Base-by-base conservation (phyloP, 2,329 filamentous ascomycete genomes). In the Ceratocystis alfenasii region DNA sequence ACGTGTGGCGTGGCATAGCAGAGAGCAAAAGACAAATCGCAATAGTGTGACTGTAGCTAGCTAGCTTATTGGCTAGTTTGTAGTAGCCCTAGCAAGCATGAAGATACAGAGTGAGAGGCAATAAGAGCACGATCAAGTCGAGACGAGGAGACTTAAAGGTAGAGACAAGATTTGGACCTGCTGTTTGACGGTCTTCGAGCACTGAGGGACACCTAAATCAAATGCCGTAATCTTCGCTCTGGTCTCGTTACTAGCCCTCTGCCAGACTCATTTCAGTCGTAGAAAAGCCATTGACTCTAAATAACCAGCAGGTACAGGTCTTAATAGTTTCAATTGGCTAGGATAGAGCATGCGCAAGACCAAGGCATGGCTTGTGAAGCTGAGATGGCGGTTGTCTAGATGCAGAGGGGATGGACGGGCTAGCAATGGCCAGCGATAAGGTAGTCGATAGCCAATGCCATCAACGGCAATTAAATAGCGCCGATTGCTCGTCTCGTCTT, bases 21-120 rank as follows among this genome's bases (percentile, higher is more conserved):
- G 48, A 53, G 48, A 28, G 20, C 22, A n/a, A 44, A 63, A 63
- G 61, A 63, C 45, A 10, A 17, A 62, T 33, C 59, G n/a, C n/a
- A 50, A 22, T 22, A 50, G 48, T n/a, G 55, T n/a, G 25, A n/a
- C 53, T 30, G 25, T 7, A 57, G 53, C 53, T 55, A 30, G 50
- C 22, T 55, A 55, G 50, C 50, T 28, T 5, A 8, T 25, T 6
- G 50, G 25, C 8, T 41, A 12, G 12, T 41, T 5, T 41, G 36
- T 41, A 12, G 36, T 41, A 41, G 10, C 36, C 36, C 36, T 12
- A 15, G 36, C 10, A 4, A 41, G 12, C 3, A 15, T 48, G 46
- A 48, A 6, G 46, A n/a, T 48, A 25, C 48, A 50, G 48, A n/a
- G 48, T 41, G 10, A 41, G 36, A 41, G 36, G 36, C 36, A 41